Evolutionary conservation across 352 stramenopile genomes (phyloP).

Genomic region (Pythium aristosporum): DNA sequence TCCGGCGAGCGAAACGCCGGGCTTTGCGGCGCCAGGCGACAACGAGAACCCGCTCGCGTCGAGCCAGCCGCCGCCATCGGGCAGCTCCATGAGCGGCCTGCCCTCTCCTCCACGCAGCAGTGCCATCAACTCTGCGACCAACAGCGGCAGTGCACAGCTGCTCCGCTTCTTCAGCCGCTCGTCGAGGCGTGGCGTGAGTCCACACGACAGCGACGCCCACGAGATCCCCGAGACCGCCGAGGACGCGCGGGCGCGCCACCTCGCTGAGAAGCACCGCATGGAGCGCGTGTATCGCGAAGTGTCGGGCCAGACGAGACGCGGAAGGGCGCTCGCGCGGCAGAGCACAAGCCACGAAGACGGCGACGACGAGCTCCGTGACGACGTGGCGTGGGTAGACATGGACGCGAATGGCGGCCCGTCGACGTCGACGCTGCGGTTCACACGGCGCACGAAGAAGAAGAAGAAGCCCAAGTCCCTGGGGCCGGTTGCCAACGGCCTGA

Average conservation of each 20-base stretch:
- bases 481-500: neutral
- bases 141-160: constrained; percentile 22
- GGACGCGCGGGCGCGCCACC: constrained; percentile 7
- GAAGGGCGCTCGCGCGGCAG: constrained; percentile 18
- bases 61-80: neutral
- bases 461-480: constrained; percentile 11
- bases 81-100: neutral
- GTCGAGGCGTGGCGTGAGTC: neutral
- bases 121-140: neutral
- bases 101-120: neutral
- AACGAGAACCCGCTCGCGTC: constrained; percentile 1
- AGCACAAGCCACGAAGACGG: constrained; percentile 22
- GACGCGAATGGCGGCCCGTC: constrained; percentile 24
- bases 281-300: constrained; percentile 54
- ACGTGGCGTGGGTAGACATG: constrained; percentile 26
- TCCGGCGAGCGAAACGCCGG: constrained; percentile 6
- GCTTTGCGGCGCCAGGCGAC: constrained; percentile 2
- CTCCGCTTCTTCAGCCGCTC: constrained; percentile 28
- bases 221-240: constrained; percentile 3
- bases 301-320: constrained; percentile 35
- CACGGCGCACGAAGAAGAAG: constrained; percentile 21
- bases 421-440: constrained; percentile 27
- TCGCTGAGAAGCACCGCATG: constrained; percentile 44
- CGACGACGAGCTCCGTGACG: constrained; percentile 10
- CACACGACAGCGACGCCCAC: neutral